Conservation (phyloP, 352 stramenopile species). For the Thraustochytrium striatum region DNA sequence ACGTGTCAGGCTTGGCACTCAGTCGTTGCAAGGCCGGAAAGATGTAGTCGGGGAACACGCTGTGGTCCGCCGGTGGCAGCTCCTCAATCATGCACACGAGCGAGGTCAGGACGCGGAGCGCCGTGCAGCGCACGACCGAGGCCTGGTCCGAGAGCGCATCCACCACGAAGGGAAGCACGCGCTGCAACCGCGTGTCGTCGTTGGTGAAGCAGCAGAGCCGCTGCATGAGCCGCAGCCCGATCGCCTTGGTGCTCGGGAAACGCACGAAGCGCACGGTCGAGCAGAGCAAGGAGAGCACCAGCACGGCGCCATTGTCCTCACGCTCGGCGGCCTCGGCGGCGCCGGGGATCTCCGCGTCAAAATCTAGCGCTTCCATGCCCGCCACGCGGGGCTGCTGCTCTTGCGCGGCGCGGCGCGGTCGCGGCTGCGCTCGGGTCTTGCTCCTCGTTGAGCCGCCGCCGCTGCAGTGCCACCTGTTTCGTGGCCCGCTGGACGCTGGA, state of each 20-base stretch:
- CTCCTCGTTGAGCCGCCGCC: no score
- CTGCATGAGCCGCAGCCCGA: slow-evolving; percentile 35
- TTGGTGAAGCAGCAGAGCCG: slow-evolving; percentile 36
- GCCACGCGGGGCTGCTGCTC: no score
- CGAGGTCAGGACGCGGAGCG: slow-evolving; percentile 79
- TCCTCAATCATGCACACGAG: slow-evolving; percentile 79
- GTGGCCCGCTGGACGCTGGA: no score
- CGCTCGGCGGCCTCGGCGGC: background rate
- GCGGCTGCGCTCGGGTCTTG: no score
- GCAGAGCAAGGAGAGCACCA: slow-evolving; percentile 43
- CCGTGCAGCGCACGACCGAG: slow-evolving; percentile 70
- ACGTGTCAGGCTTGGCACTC: slow-evolving; percentile 82
- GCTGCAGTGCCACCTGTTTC: no score
- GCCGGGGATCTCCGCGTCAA: background rate
- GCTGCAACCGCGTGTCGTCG: slow-evolving; percentile 83
- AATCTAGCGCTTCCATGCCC: no score
- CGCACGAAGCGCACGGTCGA: slow-evolving; percentile 43
- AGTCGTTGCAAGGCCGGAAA: slow-evolving; percentile 78
- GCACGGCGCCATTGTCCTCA: slow-evolving; percentile 43
- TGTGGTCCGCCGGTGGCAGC: slow-evolving; percentile 87
- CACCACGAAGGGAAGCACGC: slow-evolving; percentile 69
- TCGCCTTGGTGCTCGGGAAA: slow-evolving; percentile 47
- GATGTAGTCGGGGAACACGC: slow-evolving; percentile 94
- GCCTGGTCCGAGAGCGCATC: slow-evolving; percentile 4
- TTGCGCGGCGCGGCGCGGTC: no score